phyloP scores from a whole-genome alignment of 169 alveolate genomes.

The Eimeria necatrix region DNA sequence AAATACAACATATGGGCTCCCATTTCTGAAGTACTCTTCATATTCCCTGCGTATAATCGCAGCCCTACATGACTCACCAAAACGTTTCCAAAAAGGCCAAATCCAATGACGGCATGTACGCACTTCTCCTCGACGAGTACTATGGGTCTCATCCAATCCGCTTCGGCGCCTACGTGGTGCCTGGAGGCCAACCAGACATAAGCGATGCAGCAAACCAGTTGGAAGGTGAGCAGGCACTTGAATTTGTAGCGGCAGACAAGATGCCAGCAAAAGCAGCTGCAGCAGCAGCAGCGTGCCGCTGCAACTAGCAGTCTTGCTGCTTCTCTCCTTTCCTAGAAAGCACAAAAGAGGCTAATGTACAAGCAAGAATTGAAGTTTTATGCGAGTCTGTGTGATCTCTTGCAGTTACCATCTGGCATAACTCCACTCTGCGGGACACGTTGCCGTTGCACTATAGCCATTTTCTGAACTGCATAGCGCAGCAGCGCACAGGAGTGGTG shows the following conservation, averaged over 20 bases:
- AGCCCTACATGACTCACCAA: conserved; percentile 62
- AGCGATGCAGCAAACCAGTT: conserved; percentile 41
- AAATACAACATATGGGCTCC: too few species aligned
- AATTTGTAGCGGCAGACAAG: background rate
- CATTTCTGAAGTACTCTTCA: too few species aligned
- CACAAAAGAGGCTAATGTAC: background rate
- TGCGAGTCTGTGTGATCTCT: background rate
- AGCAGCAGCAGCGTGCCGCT: background rate
- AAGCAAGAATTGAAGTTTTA: background rate
- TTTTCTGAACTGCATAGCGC: conserved; percentile 38
- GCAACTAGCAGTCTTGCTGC: background rate
- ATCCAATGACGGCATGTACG: conserved; percentile 33
- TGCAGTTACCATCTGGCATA: conserved; percentile 72
- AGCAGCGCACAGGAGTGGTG: conserved; percentile 48
- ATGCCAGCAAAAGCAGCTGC: background rate
- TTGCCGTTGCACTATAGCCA: conserved; percentile 68
- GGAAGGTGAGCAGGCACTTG: background rate
- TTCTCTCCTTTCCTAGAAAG: too few species aligned
- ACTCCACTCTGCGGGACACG: conserved; percentile 56
- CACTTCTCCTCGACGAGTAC: conserved; percentile 36
- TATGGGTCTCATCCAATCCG: conserved; percentile 43
- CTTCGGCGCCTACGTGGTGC: conserved; percentile 62
- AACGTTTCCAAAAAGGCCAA: conserved; percentile 15
- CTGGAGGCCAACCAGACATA: conserved; percentile 43
- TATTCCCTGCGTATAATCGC: background rate